Conservation (phyloP, 2,329 filamentous ascomycete genomes). For the Apiospora pterosperma region DNA sequence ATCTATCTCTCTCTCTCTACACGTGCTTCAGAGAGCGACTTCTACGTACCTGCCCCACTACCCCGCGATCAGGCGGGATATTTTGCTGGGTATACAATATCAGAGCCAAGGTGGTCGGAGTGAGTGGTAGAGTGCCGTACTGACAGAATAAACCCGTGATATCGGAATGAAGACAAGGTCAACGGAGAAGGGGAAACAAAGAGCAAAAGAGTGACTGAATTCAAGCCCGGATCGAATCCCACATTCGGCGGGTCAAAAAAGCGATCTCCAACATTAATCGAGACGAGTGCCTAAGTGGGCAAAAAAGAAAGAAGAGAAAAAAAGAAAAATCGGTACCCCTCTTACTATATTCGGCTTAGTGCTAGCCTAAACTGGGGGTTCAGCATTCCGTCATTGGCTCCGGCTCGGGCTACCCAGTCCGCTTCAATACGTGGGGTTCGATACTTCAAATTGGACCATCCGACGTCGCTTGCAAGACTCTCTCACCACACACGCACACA, state of each 20-base stretch:
- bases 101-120: not conserved
- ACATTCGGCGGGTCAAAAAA: not conserved
- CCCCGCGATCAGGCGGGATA: constrained; percentile 6
- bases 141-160: not conserved
- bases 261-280: not conserved
- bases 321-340: constrained; percentile 24
- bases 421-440: not conserved
- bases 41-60: constrained; percentile 12
- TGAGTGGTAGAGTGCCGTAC: not conserved
- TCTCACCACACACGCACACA: not conserved
- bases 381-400: constrained; percentile 24
- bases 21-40: not conserved
- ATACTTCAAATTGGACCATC: not conserved
- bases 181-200: not conserved
- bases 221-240: not conserved
- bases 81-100: not conserved
- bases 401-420: not conserved
- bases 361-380: not conserved
- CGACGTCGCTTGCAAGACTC: constrained; percentile 7
- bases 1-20: not conserved
- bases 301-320: not conserved
- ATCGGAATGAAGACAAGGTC: not conserved
- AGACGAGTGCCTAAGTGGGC: not conserved
- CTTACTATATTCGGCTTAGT: constrained; percentile 24
- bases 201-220: not conserved